phyloP scores from a whole-genome alignment of 192 early-diverging fungal species.

The Phlyctochytrium arcticum region DNA sequence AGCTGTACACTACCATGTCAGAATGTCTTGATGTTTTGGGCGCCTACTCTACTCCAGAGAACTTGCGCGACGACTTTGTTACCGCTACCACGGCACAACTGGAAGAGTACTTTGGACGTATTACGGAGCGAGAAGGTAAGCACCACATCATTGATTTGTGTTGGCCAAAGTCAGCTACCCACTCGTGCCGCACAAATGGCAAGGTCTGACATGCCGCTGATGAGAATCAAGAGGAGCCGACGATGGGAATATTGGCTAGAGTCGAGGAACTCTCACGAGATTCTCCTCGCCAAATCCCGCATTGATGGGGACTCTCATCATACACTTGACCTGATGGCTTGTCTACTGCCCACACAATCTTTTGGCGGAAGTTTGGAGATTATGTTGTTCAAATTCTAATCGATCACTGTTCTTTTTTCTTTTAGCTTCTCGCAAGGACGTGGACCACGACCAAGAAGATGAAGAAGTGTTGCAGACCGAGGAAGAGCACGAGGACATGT shows the following conservation, averaged over 20 bases:
- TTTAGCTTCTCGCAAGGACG: constrained; percentile 59
- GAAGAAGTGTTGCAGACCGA: constrained; percentile 86
- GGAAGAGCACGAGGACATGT: constrained; percentile 72
- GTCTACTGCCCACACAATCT: background rate
- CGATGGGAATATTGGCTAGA: no score
- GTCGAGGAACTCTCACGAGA: background rate
- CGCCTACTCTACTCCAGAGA: constrained; percentile 56
- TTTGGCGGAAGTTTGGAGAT: background rate
- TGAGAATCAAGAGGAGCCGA: no score
- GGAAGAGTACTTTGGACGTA: constrained; percentile 70
- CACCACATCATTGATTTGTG: background rate
- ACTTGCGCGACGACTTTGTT: constrained; percentile 69
- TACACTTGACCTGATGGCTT: constrained; percentile 25
- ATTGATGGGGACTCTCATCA: constrained; percentile 5
- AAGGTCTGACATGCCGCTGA: no score
- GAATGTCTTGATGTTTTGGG: constrained; percentile 63
- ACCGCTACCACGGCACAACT: constrained; percentile 66
- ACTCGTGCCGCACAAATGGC: no score
- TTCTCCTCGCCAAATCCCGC: background rate
- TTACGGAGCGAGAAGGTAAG: constrained; percentile 64
- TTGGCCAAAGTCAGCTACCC: background rate
- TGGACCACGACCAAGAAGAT: constrained; percentile 89
- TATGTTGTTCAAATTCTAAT: constrained; percentile 1
- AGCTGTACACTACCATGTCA: constrained; percentile 71
- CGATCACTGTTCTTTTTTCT: background rate